Evolutionary conservation across 345 rosid species (phyloP).

Genomic region (Bruguiera sexangula): DNA sequence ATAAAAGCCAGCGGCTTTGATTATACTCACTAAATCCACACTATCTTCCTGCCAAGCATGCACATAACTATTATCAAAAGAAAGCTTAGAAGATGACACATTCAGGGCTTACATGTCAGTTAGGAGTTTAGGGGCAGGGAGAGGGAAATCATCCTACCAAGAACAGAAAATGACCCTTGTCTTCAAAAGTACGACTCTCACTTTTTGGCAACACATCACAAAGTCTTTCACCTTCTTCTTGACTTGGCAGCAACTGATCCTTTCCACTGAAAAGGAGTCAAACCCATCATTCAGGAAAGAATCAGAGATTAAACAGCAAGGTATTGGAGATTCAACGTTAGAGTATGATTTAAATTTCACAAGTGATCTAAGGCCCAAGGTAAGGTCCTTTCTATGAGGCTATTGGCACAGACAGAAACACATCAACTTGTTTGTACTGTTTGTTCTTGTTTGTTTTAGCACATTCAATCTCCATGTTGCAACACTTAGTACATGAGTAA

Average conservation of each 20-base stretch:
- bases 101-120: not conserved
- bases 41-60: slow-evolving; percentile 49
- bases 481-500: not conserved
- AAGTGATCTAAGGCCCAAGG: too few species aligned
- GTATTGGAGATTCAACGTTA: not conserved
- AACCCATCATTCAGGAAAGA: not conserved
- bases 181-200: slow-evolving; percentile 52
- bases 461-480: too few species aligned
- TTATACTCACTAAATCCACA: slow-evolving; percentile 14
- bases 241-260: slow-evolving; percentile 73
- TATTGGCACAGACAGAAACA: too few species aligned
- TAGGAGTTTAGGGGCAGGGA: not conserved
- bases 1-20: slow-evolving; percentile 13
- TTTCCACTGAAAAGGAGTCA: slow-evolving; percentile 45
- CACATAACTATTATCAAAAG: not conserved
- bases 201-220: slow-evolving; percentile 39
- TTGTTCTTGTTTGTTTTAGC: too few species aligned
- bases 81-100: not conserved
- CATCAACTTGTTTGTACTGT: too few species aligned
- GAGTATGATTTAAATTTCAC: too few species aligned
- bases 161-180: slow-evolving; percentile 69
- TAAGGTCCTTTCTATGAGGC: too few species aligned
- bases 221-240: slow-evolving; percentile 62
- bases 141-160: slow-evolving; percentile 49
- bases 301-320: slow-evolving; percentile 6